Evolutionary conservation across 257 asterid genomes (phyloP).

Genomic region (Primulina eburnea): DNA sequence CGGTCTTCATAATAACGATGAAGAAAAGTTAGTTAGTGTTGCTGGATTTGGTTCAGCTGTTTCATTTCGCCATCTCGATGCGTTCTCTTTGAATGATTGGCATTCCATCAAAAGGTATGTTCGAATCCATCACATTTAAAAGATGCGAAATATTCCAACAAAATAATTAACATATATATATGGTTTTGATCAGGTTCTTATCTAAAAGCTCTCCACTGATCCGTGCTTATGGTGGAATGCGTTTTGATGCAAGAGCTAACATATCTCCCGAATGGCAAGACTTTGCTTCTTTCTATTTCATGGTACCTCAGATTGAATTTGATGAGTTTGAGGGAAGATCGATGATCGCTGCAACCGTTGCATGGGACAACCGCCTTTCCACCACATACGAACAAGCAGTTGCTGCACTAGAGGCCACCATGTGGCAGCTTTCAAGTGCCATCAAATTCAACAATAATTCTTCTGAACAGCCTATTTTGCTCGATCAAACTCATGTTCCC

Average conservation of each 20-base stretch:
- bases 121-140: background rate
- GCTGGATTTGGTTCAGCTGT: constrained; percentile 96
- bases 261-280: constrained; percentile 77
- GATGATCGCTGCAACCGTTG: constrained; percentile 82
- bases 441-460: constrained; percentile 30
- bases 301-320: constrained; percentile 91
- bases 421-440: constrained; percentile 66
- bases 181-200: constrained; percentile 50
- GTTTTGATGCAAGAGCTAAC: constrained; percentile 64
- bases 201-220: constrained; percentile 79
- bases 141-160: constrained; percentile 12
- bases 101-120: constrained; percentile 70
- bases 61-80: constrained; percentile 64
- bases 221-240: constrained; percentile 94
- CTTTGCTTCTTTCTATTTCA: constrained; percentile 86
- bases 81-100: constrained; percentile 81
- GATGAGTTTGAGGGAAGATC: constrained; percentile 90
- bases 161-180: background rate
- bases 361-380: constrained; percentile 85
- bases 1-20: constrained; percentile 19
- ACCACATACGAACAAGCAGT: constrained; percentile 63
- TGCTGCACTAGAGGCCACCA: constrained; percentile 63
- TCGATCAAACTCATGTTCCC: constrained; percentile 65
- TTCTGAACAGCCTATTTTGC: constrained; percentile 35
- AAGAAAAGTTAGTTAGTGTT: constrained; percentile 55